phyloP scores from a whole-genome alignment of 805 yeast species.

The Kodamaea sagamina region DNA sequence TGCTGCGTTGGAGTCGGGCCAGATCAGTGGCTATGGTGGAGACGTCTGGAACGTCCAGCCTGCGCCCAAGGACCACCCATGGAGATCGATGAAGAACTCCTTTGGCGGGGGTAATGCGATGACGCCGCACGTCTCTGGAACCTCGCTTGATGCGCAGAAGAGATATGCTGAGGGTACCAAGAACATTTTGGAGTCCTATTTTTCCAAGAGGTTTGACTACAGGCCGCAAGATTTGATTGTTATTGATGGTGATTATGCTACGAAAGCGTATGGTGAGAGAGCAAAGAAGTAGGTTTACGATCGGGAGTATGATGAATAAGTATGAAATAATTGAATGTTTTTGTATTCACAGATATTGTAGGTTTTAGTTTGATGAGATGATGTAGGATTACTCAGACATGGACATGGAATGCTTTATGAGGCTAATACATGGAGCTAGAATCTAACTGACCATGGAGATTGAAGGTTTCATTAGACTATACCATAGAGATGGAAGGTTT shows the following conservation, averaged over 20 bases:
- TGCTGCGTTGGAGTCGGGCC: slow-evolving; percentile 69
- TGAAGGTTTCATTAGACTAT: too few species aligned
- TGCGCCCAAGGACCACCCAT: slow-evolving; percentile 73
- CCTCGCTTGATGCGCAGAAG: slow-evolving; percentile 76
- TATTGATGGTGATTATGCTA: slow-evolving; percentile 69
- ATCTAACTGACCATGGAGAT: too few species aligned
- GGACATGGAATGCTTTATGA: too few species aligned
- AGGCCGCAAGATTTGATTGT: slow-evolving; percentile 74
- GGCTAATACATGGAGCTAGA: too few species aligned
- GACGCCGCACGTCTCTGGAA: slow-evolving; percentile 82
- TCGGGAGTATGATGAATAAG: too few species aligned
- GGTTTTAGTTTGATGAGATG: too few species aligned
- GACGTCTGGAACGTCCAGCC: slow-evolving; percentile 86
- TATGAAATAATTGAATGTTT: too few species aligned
- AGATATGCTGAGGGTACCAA: slow-evolving; percentile 75
- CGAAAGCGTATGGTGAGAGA: slow-evolving; percentile 66
- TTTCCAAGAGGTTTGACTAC: slow-evolving; percentile 63
- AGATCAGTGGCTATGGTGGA: slow-evolving; percentile 78
- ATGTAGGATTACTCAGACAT: too few species aligned
- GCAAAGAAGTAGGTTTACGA: slow-evolving; percentile 8
- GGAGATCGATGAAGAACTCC: slow-evolving; percentile 68
- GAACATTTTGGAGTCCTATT: slow-evolving; percentile 62
- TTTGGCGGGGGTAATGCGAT: slow-evolving; percentile 78
- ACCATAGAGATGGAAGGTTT: too few species aligned
- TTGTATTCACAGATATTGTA: too few species aligned